These are phyloP conservation scores for Colletotrichum tropicicola DNA, from an alignment of 2,329 filamentous ascomycete species.

Conservation along the genomic window DNA sequence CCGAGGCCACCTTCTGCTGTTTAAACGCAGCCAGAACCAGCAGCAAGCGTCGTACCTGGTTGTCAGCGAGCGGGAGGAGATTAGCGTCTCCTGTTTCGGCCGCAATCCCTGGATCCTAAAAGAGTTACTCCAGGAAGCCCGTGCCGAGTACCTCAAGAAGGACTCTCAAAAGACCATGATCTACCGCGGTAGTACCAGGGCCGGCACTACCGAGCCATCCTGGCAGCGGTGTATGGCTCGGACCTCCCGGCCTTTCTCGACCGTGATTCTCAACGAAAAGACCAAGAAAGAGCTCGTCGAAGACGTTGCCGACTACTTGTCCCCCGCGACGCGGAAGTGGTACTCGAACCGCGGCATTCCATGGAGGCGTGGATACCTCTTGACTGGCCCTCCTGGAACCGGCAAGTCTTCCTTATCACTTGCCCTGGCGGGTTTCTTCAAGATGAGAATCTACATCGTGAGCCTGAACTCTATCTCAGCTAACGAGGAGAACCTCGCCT, in stretches of 20 bases:
- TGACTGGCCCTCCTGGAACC: constrained; percentile 82
- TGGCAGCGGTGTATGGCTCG: constrained; percentile 73
- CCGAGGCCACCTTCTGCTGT: constrained; percentile 64
- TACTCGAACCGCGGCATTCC: constrained; percentile 87
- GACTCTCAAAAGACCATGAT: constrained; percentile 72
- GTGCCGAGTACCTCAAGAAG: constrained; percentile 61
- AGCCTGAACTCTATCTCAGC: constrained; percentile 70
- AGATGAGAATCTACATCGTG: constrained; percentile 77
- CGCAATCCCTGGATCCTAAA: constrained; percentile 69
- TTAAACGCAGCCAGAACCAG: constrained; percentile 61
- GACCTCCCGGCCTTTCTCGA: constrained; percentile 68
- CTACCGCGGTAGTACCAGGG: constrained; percentile 63
- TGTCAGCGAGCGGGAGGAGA: constrained; percentile 64
- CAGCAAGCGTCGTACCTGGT: constrained; percentile 49
- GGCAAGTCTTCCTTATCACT: constrained; percentile 80
- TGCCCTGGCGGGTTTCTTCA: constrained; percentile 75
- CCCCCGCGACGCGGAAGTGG: constrained; percentile 74
- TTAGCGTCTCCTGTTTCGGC: constrained; percentile 69
- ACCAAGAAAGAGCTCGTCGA: constrained; percentile 67
- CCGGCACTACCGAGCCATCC: constrained; percentile 50
- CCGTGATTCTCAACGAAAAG: constrained; percentile 70
- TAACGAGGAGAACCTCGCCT: constrained; percentile 71
- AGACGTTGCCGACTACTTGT: constrained; percentile 71
- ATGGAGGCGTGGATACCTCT: constrained; percentile 84
- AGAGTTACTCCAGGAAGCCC: constrained; percentile 68